Conservation (phyloP, 2,329 filamentous ascomycete species). For the Pestalotiopsis sp. region DNA sequence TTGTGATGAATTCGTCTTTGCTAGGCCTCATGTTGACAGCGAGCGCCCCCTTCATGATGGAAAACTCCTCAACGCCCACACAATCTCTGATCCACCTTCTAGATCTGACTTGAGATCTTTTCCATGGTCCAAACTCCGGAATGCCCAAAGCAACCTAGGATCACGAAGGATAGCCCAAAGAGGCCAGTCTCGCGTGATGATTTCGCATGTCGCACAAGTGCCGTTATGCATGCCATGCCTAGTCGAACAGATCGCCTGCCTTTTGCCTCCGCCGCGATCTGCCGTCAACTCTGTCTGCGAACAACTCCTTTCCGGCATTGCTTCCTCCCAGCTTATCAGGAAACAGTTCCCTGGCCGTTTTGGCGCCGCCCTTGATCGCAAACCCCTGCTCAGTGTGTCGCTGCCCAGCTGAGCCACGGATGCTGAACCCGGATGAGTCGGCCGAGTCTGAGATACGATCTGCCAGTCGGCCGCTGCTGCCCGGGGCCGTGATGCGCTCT, state of each 20-base stretch:
- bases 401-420: conserved; percentile 57
- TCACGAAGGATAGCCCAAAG: neutral
- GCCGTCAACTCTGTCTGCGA: conserved; percentile 60
- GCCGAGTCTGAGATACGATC: conserved; percentile 34
- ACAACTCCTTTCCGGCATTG: conserved; percentile 70
- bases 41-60: no score
- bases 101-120: no score
- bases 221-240: conserved; percentile 21
- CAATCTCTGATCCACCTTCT: no score
- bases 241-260: conserved; percentile 74
- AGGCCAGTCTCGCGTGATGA: neutral
- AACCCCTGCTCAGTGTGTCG: conserved; percentile 51
- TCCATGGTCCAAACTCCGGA: neutral
- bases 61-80: no score
- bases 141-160: neutral
- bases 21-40: no score
- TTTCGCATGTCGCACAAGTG: neutral
- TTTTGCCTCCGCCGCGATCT: conserved; percentile 61
- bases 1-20: no score
- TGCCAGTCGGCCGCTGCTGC: conserved; percentile 28
- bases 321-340: conserved; percentile 58
- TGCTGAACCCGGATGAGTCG: conserved; percentile 48
- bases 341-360: conserved; percentile 65
- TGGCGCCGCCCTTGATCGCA: conserved; percentile 66
- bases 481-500: conserved; percentile 28